Base-by-base conservation (phyloP, 176 grass and related monocot species). In the Bolboschoenus planiculmis region DNA sequence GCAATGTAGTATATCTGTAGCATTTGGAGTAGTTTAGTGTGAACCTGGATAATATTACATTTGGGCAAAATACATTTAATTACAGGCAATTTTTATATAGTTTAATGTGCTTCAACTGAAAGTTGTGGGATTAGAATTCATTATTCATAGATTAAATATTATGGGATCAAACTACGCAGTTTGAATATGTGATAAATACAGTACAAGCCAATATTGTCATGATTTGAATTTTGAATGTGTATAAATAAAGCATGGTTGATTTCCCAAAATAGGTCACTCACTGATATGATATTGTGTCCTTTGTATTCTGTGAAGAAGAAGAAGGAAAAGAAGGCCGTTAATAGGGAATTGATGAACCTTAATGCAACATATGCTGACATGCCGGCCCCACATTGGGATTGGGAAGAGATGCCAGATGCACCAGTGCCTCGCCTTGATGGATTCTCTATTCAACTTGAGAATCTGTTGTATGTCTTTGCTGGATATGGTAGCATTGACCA, bases 341-440 rank as follows among this genome's bases (percentile, higher is more conserved):
- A 31, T 4, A 86, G 81, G 63, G 35, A 21, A 7, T 18, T 7
- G 5, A 64, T 48, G 80, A 21, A 23, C 74, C 90, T 94, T 9
- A 94, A 97, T 56, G 88, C 92, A 21, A 97, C 95, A 11, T 97
- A 71, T 75, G 88, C 90, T 13, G 90, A 94, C 73, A 71, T 97
- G 15, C 90, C 83, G 0, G 90, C 95, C 37, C 92, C 90, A 18
- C 55, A 37, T 35, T 91, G 84, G 87, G 83, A 86, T 18, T 94
- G 90, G 92, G 88, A 97, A 85, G 86, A 97, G 88, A 90, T 97
- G 90, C 78, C 87, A 8, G 63, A 86, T 18, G 95, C 95, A 24
- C 90, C 92, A 4, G 90, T 97, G 24, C 90, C 95, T 13, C 92
- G 92, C 68, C 95, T 94, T 29, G 90, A 94, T 72, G 88, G 95